Conservation (phyloP, 768 basidiomycete genomes). For the Leccinum fibrillosum region DNA sequence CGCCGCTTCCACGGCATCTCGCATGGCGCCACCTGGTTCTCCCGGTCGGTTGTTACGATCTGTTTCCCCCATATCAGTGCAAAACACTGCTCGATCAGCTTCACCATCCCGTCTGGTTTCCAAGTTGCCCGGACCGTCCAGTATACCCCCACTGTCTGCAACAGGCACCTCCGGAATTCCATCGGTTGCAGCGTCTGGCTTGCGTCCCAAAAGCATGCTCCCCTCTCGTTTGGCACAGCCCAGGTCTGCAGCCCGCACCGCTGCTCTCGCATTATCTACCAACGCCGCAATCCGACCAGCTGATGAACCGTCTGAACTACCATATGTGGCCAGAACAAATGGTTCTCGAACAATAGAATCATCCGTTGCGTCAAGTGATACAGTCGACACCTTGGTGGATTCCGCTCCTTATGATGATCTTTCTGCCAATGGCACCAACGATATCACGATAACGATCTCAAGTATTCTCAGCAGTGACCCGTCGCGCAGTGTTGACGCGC, state of each 20-base stretch:
- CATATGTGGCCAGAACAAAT: slow-evolving; percentile 22
- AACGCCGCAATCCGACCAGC: slow-evolving; percentile 19
- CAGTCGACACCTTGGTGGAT: slow-evolving; percentile 35
- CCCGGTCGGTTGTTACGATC: slow-evolving; percentile 35
- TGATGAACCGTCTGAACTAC: slow-evolving; percentile 32
- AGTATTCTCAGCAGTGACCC: slow-evolving; percentile 89
- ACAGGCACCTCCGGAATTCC: slow-evolving; percentile 25
- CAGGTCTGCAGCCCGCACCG: slow-evolving; percentile 41
- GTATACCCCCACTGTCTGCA: slow-evolving; percentile 10
- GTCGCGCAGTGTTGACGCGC: slow-evolving; percentile 80
- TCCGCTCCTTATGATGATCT: slow-evolving; percentile 23
- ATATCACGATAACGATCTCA: slow-evolving; percentile 79
- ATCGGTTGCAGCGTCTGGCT: slow-evolving; percentile 36
- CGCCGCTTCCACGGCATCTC: slow-evolving; percentile 36
- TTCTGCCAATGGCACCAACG: slow-evolving; percentile 36
- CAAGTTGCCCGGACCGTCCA: slow-evolving; percentile 37
- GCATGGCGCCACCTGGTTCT: slow-evolving; percentile 42
- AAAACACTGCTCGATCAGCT: slow-evolving; percentile 39
- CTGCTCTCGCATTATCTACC: slow-evolving; percentile 18
- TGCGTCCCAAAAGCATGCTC: slow-evolving; percentile 62
- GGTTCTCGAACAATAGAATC: slow-evolving; percentile 13
- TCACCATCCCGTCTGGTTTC: slow-evolving; percentile 47
- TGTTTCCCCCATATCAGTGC: slow-evolving; percentile 36
- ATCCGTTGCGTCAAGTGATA: slow-evolving; percentile 20
- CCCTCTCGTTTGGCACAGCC: slow-evolving; percentile 76